Base-by-base conservation (phyloP, 2,329 filamentous ascomycete genomes). In the Elsinoe ampelina region DNA sequence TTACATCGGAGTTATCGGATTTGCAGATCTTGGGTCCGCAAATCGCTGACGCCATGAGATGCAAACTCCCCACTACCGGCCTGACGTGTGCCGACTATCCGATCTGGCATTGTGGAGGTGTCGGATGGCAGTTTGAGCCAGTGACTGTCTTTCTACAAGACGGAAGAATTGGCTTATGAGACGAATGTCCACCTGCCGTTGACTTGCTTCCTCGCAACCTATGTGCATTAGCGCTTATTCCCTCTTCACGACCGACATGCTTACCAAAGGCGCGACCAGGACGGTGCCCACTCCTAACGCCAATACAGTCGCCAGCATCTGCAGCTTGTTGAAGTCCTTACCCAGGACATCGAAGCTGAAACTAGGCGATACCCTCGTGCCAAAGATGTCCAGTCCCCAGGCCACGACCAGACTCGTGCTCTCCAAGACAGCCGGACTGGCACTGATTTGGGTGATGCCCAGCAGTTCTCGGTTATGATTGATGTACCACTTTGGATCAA, bases 381-480 rank as follows among this genome's bases (percentile, higher is more conserved):
- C 90, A 63, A 95, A 98, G 1, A 97, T 75, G 69, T 98, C 93
- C 12, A 89, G 70, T 2, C 93, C 93, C 66, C 87, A 95, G 0
- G 89, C 90, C 65, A 96, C 86, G 11, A 98, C 80, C 57, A 97
- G 71, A 65, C 87, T 92, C 1, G 93, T 97, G 72, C 91, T 96
- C 75, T 98, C 93, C 30, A 98, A 80, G 3, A 89, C 71, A 1
- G 89, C 87, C 0, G 91, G 87, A 15, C 81, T 81, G 0, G 89
- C 83, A 30, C 92, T 79, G 17, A 97, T 82, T 45, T 81, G 75
- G 59, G 80, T 76, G 41, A 95, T 80, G 5, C 89, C 90, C 1
- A 91, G 59, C 1, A 97, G 80, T 61, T 95, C 88, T 17, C 90
- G 83, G 62, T 85, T 79, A 71, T 98, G 93, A 30, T 87, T 89